These are phyloP conservation scores for Sugiyamaella boreocaroliniensis DNA, from an alignment of 805 yeast genomes.

Conservation along the genomic window DNA sequence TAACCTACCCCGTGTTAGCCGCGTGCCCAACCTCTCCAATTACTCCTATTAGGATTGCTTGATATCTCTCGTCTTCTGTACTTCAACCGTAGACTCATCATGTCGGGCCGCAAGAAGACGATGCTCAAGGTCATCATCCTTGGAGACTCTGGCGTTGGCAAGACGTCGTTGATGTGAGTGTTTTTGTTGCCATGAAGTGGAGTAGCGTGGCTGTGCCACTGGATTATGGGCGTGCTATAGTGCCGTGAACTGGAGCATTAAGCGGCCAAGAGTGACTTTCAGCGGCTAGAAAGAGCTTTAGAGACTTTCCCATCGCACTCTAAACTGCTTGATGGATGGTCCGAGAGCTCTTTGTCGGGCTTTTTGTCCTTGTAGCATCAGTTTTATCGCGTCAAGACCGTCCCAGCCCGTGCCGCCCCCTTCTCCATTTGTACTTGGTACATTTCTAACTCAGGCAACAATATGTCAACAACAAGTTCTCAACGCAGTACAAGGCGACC, in stretches of 20 bases:
- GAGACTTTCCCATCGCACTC: too few relatives aligned
- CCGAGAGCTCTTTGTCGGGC: too few relatives aligned
- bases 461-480: conserved; percentile 88
- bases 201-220: not conserved
- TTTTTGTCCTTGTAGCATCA: not conserved
- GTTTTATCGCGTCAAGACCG: not conserved
- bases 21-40: not conserved
- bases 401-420: not conserved
- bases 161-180: conserved; percentile 75
- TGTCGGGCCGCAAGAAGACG: conserved; percentile 30
- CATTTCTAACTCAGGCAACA: conserved; percentile 54
- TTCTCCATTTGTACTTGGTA: not conserved
- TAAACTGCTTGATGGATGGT: too few relatives aligned
- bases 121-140: conserved; percentile 72
- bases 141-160: conserved; percentile 97
- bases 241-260: too few relatives aligned
- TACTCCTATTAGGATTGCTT: not conserved
- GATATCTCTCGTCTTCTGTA: not conserved
- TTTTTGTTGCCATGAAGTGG: not conserved
- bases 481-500: conserved; percentile 94
- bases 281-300: too few relatives aligned
- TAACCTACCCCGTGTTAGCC: not conserved
- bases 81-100: not conserved
- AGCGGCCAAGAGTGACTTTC: too few relatives aligned
- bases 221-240: too few relatives aligned